Evolutionary conservation across 2,329 filamentous ascomycete species (phyloP).

Genomic region (Penicillium verrucosum): DNA sequence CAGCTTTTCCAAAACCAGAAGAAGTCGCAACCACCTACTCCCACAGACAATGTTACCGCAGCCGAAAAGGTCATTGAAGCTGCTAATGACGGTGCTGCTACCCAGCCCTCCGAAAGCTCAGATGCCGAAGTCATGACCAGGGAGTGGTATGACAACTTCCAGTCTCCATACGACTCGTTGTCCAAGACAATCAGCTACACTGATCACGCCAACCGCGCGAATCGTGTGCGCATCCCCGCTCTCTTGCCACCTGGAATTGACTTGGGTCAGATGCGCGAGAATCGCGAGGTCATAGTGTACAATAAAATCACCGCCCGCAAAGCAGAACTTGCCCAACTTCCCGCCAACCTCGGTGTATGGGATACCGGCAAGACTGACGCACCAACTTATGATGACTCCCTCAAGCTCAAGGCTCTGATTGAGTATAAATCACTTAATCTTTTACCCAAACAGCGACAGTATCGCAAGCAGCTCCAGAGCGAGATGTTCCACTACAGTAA

Average conservation of each 20-base stretch:
- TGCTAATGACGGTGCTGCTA: constrained; percentile 35
- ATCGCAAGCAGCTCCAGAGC: constrained; percentile 82
- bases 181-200: constrained; percentile 36
- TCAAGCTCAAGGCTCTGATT: constrained; percentile 87
- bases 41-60: constrained; percentile 33
- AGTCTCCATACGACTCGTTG: constrained; percentile 65
- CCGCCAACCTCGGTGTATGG: constrained; percentile 83
- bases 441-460: constrained; percentile 80
- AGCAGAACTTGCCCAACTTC: constrained; percentile 75
- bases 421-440: constrained; percentile 89
- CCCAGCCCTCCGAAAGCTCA: constrained; percentile 29
- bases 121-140: constrained; percentile 30
- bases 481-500: constrained; percentile 97
- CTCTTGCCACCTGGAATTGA: constrained; percentile 88
- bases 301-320: constrained; percentile 86
- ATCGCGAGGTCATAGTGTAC: constrained; percentile 83
- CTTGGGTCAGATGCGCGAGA: constrained; percentile 77
- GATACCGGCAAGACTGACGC: constrained; percentile 70
- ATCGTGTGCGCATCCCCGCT: constrained; percentile 77
- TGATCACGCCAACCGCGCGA: constrained; percentile 54
- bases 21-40: constrained; percentile 38
- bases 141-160: constrained; percentile 66
- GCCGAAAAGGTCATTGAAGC: constrained; percentile 39
- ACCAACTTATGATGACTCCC: constrained; percentile 68
- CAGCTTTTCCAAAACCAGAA: constrained; percentile 66